Base-by-base conservation (phyloP, 768 basidiomycete species). In the Leccinum rimulosum region DNA sequence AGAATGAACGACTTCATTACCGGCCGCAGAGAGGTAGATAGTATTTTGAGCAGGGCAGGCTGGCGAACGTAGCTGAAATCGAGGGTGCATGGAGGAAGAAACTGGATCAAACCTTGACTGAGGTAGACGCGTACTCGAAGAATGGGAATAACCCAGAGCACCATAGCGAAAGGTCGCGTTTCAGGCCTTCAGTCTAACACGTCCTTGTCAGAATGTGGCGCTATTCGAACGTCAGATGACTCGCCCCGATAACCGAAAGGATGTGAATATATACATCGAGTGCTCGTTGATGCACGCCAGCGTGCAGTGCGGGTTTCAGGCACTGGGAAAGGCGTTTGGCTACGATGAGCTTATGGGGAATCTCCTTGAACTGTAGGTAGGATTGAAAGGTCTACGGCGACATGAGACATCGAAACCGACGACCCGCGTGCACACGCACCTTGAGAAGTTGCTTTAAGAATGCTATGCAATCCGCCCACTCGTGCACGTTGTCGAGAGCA, bases 391-490 rank as follows among this genome's bases (percentile, higher is more conserved):
- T 93, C 94, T 98, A 67, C 55, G 43, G n/a, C 52, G 35, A 1
- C 9, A 45, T 68, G 48, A 55, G 50, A 7, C 15, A 53, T 11
- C 31, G 14, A 54, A 49, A 31, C 25, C 1, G 15, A 35, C 48
- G 17, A 48, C 45, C 33, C 4, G 35, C 36, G 51, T 33, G 35
- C 33, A 22, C 45, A 64, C 72, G 48, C 66, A 92, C 94, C 82
- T 97, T 97, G 60, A 96, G 83, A 60, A 97, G 75, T 65, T 95
- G 90, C 70, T 95, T 95, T 73, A 99, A 74, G 76, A 98, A 99
- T 48, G 95, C 89, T 70, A 97, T 98, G 73, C 95, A 98, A 77
- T 99, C 97, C 60, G 97, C 95, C 97, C 97, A 99, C 78, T 99
- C 97, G 58, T 96, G 92, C 59, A 97, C 93, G 67, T 86, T 92